Evolutionary conservation across 371 early-diverging fungal genomes (phyloP), one percentile per base, ranked within the genome.

Genomic region (Mucor mucedo): DNA sequence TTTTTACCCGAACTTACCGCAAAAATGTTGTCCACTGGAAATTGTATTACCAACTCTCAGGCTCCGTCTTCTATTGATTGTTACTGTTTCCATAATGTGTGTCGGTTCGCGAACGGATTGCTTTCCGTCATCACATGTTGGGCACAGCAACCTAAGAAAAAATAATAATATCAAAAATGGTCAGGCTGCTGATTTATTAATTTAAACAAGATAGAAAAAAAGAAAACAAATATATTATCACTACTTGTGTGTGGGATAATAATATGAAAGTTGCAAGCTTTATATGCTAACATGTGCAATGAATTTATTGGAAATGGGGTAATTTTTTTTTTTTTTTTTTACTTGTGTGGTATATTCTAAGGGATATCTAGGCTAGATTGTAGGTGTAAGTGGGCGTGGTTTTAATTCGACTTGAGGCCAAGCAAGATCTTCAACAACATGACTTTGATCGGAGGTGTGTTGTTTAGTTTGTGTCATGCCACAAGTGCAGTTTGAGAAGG

Each of bases 111-210:
- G 32, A 50, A 30, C 50, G 50, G 50, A 30, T 50, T 2, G 10
- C 14, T 30, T 50, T 50, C 50, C 50, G 50, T 50, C 50, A 30
- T 50, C 50, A 50, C 50, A 50, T 50, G 50, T 9, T 50, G 47
- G 21, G 9, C n/a, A 21, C 21, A 47, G 21, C 16, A 14, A n/a
- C 4, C 11, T 41, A 44, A 38, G n/a, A 60, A 14, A 42, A 42
- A 50, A 35, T 48, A 44, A 35, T 50, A 52, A 35, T 21, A 21
- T 21, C 21, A 21, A 21, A 21, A 21, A 21, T 21, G 21, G 21
- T 21, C 21, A 21, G 21, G 21, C 21, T 21, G 33, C 33, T 33
- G 42, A 35, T 35, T 35, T 35, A 35, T 35, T 35, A 35, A 35
- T 35, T 35, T 35, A 35, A 29, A 40, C n/a, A 35, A 21, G 35